Conservation (phyloP, 768 basidiomycete genomes). For the Xerocomus potaroensis region DNA sequence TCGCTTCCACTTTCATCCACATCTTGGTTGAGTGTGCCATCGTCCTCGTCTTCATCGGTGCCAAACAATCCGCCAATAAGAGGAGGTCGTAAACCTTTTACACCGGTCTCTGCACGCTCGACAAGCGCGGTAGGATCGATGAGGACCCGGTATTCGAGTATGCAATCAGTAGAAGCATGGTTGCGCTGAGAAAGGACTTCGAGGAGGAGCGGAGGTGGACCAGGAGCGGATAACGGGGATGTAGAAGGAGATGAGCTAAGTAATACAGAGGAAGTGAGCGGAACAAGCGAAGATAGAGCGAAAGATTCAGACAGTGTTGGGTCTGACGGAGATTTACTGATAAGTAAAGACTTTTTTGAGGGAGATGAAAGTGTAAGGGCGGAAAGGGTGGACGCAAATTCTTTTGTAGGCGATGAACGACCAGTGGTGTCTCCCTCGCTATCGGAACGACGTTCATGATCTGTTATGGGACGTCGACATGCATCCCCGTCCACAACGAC, state of each 20-base stretch:
- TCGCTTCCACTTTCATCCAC: slow-evolving; percentile 43
- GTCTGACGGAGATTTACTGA: background rate
- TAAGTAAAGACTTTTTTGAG: slow-evolving; percentile 7
- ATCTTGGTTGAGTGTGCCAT: slow-evolving; percentile 20
- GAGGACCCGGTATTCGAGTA: slow-evolving; percentile 78
- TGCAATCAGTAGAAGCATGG: slow-evolving; percentile 66
- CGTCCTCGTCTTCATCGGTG: slow-evolving; percentile 45
- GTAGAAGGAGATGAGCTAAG: slow-evolving; percentile 2
- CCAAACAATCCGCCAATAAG: slow-evolving; percentile 35
- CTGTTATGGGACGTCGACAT: background rate
- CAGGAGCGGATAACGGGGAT: slow-evolving; percentile 19
- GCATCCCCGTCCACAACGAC: slow-evolving; percentile 49
- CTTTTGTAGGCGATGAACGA: slow-evolving; percentile 16
- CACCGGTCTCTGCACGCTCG: slow-evolving; percentile 56
- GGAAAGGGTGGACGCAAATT: slow-evolving; percentile 9
- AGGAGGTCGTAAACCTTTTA: slow-evolving; percentile 55
- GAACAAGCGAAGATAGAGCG: slow-evolving; percentile 14
- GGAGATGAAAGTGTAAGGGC: slow-evolving; percentile 16
- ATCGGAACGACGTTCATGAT: background rate
- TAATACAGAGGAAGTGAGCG: slow-evolving; percentile 5
- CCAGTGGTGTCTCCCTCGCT: background rate
- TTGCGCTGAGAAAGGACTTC: slow-evolving; percentile 62
- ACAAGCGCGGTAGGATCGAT: slow-evolving; percentile 67
- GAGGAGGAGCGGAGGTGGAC: slow-evolving; percentile 44
- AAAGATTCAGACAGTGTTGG: slow-evolving; percentile 3